Conservation (phyloP, 148 eudicot genomes). For the Cornus controversa region DNA sequence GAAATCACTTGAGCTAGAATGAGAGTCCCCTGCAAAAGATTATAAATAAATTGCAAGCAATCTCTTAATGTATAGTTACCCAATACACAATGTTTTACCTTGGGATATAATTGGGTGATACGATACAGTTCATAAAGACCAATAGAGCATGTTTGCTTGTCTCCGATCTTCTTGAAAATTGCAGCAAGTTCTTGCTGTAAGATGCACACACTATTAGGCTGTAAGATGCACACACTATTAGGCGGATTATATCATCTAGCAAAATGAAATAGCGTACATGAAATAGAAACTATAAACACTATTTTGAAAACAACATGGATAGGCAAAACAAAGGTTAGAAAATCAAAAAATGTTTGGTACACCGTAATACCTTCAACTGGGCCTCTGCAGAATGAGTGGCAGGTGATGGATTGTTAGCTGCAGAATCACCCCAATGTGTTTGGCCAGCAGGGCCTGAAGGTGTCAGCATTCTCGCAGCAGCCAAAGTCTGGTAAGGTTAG, state of each 20-base stretch:
- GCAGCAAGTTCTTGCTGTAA: constrained; percentile 99
- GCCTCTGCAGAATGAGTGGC: constrained; percentile 84
- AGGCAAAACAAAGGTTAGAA: constrained; percentile 1
- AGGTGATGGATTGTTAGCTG: constrained; percentile 73
- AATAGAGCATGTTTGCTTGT: constrained; percentile 93
- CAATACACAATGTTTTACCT: constrained; percentile 36
- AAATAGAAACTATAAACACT: background rate
- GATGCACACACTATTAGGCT: background rate
- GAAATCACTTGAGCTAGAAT: background rate
- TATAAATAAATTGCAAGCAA: background rate
- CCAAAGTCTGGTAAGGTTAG: constrained; percentile 60
- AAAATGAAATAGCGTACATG: background rate
- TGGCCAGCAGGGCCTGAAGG: constrained; percentile 91
- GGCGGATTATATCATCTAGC: background rate
- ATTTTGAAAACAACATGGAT: constrained; percentile 4
- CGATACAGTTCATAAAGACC: constrained; percentile 92
- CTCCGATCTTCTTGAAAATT: constrained; percentile 96
- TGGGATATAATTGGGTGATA: constrained; percentile 89
- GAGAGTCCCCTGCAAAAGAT: background rate
- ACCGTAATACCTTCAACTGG: constrained; percentile 67
- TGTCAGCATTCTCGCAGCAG: constrained; percentile 98
- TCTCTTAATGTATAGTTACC: background rate
- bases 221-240: background rate
- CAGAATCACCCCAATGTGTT: constrained; percentile 91
- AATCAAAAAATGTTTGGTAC: background rate